phyloP scores from a whole-genome alignment of 129 eudicot species.

The Kitagawia praeruptora region DNA sequence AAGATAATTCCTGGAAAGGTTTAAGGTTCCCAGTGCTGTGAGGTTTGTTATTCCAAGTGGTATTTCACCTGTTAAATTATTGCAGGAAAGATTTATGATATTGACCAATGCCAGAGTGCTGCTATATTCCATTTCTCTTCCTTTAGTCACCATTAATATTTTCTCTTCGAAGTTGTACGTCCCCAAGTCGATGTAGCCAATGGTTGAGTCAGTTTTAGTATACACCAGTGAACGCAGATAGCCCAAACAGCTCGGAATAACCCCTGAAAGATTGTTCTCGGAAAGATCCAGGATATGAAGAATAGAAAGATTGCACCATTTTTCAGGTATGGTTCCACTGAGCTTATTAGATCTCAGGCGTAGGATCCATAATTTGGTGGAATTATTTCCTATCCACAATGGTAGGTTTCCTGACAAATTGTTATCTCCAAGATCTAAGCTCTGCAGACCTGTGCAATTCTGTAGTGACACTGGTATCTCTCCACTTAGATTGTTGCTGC shows the following conservation, averaged over 20 bases:
- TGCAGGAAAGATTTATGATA: conserved; percentile 10
- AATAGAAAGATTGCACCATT: background rate
- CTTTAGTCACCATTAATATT: conserved; percentile 17
- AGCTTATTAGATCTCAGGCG: conserved; percentile 5
- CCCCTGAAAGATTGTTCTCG: conserved; percentile 7
- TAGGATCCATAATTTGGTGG: background rate
- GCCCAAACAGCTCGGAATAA: conserved; percentile 4
- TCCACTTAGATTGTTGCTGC: background rate
- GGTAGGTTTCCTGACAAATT: background rate
- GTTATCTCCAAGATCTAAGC: conserved; percentile 8
- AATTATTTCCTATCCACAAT: conserved; percentile 1
- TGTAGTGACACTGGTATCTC: conserved; percentile 6
- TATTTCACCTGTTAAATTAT: conserved; percentile 8
- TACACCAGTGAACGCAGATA: background rate
- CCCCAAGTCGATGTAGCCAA: rapidly evolving
- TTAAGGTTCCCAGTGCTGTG: background rate
- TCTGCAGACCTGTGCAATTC: background rate
- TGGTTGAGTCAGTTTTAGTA: background rate
- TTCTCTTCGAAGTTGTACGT: background rate
- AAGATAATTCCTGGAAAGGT: background rate
- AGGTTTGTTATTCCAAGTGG: conserved; percentile 12
- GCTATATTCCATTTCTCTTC: conserved; percentile 21
- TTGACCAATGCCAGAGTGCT: background rate
- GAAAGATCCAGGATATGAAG: conserved; percentile 11
- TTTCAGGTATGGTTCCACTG: conserved; percentile 10